These are phyloP conservation scores for Avena atlantica DNA, from an alignment of 176 grass and related monocot species.

Conservation along the genomic window DNA sequence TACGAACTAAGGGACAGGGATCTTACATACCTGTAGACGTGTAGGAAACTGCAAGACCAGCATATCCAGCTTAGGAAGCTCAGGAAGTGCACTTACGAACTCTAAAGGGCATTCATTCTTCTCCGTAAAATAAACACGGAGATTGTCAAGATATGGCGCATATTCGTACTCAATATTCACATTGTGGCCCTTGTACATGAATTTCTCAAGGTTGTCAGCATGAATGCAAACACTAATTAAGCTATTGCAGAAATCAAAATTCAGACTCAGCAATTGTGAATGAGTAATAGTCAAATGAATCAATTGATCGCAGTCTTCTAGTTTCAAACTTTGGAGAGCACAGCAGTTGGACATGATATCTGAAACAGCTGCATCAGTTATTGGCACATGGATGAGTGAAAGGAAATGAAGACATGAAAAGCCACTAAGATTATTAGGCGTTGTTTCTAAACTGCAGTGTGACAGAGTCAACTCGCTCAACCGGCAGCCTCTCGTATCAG, in stretches of 20 bases:
- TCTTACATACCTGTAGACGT: constrained; percentile 30
- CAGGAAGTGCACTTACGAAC: not conserved
- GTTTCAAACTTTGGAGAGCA: not conserved
- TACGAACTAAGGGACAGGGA: not conserved
- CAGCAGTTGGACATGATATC: constrained; percentile 5
- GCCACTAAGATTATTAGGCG: constrained; percentile 27
- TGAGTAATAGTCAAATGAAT: not conserved
- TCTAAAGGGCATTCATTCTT: constrained; percentile 10
- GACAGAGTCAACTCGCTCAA: not conserved
- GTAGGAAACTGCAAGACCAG: not conserved
- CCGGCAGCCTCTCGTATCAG: not conserved
- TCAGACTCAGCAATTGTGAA: not conserved
- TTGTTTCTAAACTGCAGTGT: not conserved
- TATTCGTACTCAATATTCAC: not conserved
- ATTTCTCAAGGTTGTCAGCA: not conserved
- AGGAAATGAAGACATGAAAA: constrained; percentile 7
- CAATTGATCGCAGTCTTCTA: not conserved
- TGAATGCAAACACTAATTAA: not conserved
- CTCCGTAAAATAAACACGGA: not conserved
- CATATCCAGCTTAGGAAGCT: not conserved
- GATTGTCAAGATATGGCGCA: not conserved
- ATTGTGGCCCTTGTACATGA: not conserved
- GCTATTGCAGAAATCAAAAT: not conserved
- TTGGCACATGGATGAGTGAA: not conserved
- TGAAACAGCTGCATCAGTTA: constrained; percentile 5